Evolutionary conservation across 805 yeast genomes (phyloP).

Genomic region (Kodamaea restingae): DNA sequence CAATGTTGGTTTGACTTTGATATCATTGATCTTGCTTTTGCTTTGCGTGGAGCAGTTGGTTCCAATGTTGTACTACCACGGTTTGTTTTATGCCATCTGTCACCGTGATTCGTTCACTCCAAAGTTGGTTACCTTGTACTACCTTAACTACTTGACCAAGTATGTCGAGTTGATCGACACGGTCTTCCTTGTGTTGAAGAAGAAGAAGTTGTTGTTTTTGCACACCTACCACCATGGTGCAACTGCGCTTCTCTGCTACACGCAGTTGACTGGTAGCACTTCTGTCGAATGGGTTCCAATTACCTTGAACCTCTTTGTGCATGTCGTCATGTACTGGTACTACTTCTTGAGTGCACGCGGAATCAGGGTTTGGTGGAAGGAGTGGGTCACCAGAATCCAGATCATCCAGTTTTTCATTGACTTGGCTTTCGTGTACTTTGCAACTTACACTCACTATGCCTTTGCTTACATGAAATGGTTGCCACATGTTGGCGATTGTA

Average conservation of each 20-base stretch:
- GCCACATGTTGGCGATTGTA: slow-evolving; percentile 77
- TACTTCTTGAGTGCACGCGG: slow-evolving; percentile 91
- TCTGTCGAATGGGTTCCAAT: slow-evolving; percentile 96
- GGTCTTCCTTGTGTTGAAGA: slow-evolving; percentile 82
- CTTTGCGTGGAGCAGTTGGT: slow-evolving; percentile 80
- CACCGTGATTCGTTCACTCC: slow-evolving; percentile 75
- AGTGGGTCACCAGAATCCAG: slow-evolving; percentile 97
- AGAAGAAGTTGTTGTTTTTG: slow-evolving; percentile 85
- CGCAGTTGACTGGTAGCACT: slow-evolving; percentile 86
- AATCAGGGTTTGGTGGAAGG: slow-evolving; percentile 98
- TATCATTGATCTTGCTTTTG: slow-evolving; percentile 62
- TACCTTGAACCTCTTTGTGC: slow-evolving; percentile 82
- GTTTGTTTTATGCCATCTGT: slow-evolving; percentile 83
- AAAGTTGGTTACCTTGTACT: slow-evolving; percentile 77
- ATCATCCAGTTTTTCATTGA: slow-evolving; percentile 90
- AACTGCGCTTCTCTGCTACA: slow-evolving; percentile 89
- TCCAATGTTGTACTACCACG: slow-evolving; percentile 72
- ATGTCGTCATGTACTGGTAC: slow-evolving; percentile 97
- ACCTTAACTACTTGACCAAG: slow-evolving; percentile 87
- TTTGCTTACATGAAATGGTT: slow-evolving; percentile 55
- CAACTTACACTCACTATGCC: slow-evolving; percentile 87
- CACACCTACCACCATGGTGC: slow-evolving; percentile 99
- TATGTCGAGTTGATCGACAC: slow-evolving; percentile 89
- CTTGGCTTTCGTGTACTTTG: slow-evolving; percentile 86
- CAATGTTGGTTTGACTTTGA: slow-evolving; percentile 67